Evolutionary conservation across 2,329 filamentous ascomycete species (phyloP), one percentile per base, ranked within the genome.

Genomic region (Fusarium papillatum): DNA sequence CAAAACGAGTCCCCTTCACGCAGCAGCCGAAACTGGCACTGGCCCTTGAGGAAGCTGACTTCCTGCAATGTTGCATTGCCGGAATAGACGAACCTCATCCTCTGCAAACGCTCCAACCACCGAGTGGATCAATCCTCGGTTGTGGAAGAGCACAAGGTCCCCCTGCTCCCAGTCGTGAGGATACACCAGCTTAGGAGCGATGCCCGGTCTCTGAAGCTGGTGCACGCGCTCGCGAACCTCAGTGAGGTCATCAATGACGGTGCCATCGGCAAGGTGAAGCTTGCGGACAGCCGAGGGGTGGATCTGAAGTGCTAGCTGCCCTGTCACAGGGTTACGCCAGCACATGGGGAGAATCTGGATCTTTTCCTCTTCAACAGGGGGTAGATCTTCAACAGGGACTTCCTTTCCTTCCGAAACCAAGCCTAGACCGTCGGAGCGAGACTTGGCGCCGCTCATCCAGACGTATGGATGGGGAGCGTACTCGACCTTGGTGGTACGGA

Each of bases 391-490:
- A 1, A 87, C 64, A 0, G 90, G 82, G 1, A 95, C 85, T 79
- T 96, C 94, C 39, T 88, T 87, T 59, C 86, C 89, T 69, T 95
- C 91, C 0, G 91, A 93, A 31, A 93, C 85, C 68, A 96, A 84
- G n/a, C 94, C 94, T 0, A 96, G 89, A 0, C 94, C 94, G 63
- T 92, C 90, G 9, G 93, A 86, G 19, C 90, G 90, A 46, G 93
- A 92, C 78, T 90, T 91, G 57, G 94, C 93, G 29, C 86, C 82
- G 69, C 89, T 91, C 93, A 96, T 96, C 94, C 94, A 96, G 73
- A 96, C 91, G 83, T 96, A 96, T 7, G 94, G 94, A 78, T 96
- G 94, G 4, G 94, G 88, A 0, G 94, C 93, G 80, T 96, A 96
- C 83, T 95, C 93, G 57, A 95, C 89, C 69, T 87, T 90, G 24